A percentile compares a stretch with the other conserved stretches of the same genome.
phyloP scores from a whole-genome alignment of 176 grass and related monocot genomes.

The Bothriochloa decipiens region DNA sequence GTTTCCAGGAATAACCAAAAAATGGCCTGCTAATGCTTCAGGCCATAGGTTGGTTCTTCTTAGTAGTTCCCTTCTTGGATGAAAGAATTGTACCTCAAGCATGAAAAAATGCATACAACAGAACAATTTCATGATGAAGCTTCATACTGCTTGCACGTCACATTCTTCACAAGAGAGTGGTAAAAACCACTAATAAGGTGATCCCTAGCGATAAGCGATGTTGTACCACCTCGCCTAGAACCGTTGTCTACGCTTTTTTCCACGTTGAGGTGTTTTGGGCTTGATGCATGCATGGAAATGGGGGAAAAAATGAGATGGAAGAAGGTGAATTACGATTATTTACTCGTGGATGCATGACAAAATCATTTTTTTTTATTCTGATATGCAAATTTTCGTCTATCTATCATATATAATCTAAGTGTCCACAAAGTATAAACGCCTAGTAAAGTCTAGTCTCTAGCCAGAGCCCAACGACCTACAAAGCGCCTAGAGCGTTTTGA shows the following conservation, averaged over 20 bases:
- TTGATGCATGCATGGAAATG: background rate
- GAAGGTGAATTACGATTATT: background rate
- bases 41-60: background rate
- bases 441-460: background rate
- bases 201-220: background rate
- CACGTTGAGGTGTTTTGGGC: background rate
- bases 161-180: too few species aligned
- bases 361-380: background rate
- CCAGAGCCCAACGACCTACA: background rate
- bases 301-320: background rate
- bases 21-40: background rate
- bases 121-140: slow-evolving; percentile 7
- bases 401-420: background rate
- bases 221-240: background rate
- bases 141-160: slow-evolving; percentile 3
- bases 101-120: background rate
- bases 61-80: background rate
- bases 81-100: background rate
- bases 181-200: background rate
- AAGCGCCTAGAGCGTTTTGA: too few species aligned
- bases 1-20: background rate
- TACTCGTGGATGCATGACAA: background rate
- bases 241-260: background rate
- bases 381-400: background rate
- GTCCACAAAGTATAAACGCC: background rate